Evolutionary conservation across 2,329 filamentous ascomycete genomes (phyloP).

Genomic region (Cytospora schulzeri): DNA sequence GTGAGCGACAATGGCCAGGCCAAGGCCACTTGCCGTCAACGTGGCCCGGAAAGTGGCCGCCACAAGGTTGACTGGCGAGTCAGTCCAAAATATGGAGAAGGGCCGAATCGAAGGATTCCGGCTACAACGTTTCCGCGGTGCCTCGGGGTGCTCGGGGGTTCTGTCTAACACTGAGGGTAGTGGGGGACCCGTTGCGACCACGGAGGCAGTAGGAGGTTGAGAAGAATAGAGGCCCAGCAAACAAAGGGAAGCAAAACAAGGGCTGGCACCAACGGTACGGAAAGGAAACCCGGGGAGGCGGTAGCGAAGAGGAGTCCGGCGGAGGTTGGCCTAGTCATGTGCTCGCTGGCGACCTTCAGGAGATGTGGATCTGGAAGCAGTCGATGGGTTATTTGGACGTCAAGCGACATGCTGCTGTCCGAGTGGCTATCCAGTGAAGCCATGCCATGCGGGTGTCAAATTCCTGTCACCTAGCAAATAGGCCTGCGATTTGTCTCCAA

Average conservation of each 20-base stretch:
- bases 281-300: neutral
- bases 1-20: no score
- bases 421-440: slow-evolving; percentile 15
- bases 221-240: no score
- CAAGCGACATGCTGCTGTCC: neutral
- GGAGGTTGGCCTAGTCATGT: neutral
- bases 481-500: slow-evolving; percentile 6
- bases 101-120: slow-evolving; percentile 3
- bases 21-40: no score
- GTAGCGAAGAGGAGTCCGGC: neutral
- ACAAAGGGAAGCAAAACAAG: neutral
- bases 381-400: neutral
- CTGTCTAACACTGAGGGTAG: neutral
- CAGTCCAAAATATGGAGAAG: slow-evolving; percentile 2
- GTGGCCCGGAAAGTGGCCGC: slow-evolving; percentile 8
- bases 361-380: neutral
- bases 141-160: neutral
- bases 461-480: neutral
- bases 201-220: slow-evolving; percentile 8
- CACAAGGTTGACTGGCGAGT: neutral
- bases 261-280: neutral
- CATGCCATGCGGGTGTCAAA: neutral
- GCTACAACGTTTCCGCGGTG: neutral
- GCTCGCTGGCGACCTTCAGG: neutral
- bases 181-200: slow-evolving; percentile 2